Conservation (phyloP, 2,329 filamentous ascomycete species). For the Salinomyces thailandicus region DNA sequence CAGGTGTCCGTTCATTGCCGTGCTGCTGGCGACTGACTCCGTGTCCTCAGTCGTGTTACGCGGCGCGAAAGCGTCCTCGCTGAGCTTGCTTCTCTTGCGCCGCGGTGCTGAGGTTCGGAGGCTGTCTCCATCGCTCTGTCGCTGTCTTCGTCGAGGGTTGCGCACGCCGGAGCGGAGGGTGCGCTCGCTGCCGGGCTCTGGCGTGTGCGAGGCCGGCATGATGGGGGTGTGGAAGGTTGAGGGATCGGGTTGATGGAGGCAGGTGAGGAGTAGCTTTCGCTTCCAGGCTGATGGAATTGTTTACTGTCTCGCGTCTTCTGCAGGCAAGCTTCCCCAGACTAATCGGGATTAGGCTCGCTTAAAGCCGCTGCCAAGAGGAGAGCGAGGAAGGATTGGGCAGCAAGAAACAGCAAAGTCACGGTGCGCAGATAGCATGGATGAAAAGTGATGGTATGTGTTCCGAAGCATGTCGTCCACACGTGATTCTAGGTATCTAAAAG, state of each 20-base stretch:
- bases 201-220: constrained; percentile 8
- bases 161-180: constrained; percentile 27
- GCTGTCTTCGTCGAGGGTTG: constrained; percentile 37
- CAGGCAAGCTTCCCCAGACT: neutral
- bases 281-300: neutral
- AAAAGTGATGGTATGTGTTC: too few species aligned
- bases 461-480: neutral
- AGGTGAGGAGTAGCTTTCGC: too few species aligned
- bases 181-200: constrained; percentile 18
- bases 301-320: neutral
- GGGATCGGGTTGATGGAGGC: too few species aligned
- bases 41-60: constrained; percentile 10
- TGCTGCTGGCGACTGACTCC: constrained; percentile 3
- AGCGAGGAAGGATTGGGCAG: too few species aligned
- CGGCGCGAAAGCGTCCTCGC: constrained; percentile 30
- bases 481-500: neutral
- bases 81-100: constrained; percentile 39
- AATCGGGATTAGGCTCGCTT: neutral
- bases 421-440: too few species aligned
- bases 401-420: too few species aligned
- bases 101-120: constrained; percentile 32
- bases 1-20: constrained; percentile 14
- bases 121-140: constrained; percentile 34
- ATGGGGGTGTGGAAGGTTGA: neutral
- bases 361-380: neutral